These are phyloP conservation scores for Penicillium sp. DNA, from an alignment of 2,329 filamentous ascomycete species.

Conservation along the genomic window DNA sequence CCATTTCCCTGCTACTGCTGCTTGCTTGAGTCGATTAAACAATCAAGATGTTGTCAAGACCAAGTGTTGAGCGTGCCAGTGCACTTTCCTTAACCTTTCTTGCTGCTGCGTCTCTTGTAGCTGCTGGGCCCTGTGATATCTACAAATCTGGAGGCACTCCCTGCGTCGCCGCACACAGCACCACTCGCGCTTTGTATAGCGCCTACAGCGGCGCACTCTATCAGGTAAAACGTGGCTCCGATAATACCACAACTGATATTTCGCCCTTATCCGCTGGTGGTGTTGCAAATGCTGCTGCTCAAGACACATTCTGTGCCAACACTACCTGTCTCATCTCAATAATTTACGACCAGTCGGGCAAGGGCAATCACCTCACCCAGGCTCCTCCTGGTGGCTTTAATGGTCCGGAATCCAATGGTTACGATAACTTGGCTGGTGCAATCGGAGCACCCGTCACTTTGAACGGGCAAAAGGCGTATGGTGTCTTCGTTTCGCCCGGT, in stretches of 20 bases:
- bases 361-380: slow-evolving; percentile 65
- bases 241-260: slow-evolving; percentile 53
- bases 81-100: slow-evolving; percentile 40
- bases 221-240: slow-evolving; percentile 62
- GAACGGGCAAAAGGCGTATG: slow-evolving; percentile 65
- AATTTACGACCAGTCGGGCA: slow-evolving; percentile 69
- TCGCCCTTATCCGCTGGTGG: slow-evolving; percentile 61
- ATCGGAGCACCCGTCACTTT: slow-evolving; percentile 65
- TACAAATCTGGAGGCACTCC: slow-evolving; percentile 63
- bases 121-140: slow-evolving; percentile 65
- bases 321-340: slow-evolving; percentile 67
- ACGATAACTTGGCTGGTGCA: slow-evolving; percentile 64
- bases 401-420: slow-evolving; percentile 61
- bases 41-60: slow-evolving; percentile 35
- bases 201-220: slow-evolving; percentile 60
- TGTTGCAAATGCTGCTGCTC: slow-evolving; percentile 63
- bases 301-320: slow-evolving; percentile 64
- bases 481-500: slow-evolving; percentile 64
- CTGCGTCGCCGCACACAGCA: slow-evolving; percentile 68
- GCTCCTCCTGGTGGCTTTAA: slow-evolving; percentile 62
- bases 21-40: not conserved
- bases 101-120: slow-evolving; percentile 46
- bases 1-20: too few species aligned
- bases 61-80: slow-evolving; percentile 28
- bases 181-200: slow-evolving; percentile 66